Conservation (phyloP, 768 basidiomycete genomes). For the Pluteus cervinus region DNA sequence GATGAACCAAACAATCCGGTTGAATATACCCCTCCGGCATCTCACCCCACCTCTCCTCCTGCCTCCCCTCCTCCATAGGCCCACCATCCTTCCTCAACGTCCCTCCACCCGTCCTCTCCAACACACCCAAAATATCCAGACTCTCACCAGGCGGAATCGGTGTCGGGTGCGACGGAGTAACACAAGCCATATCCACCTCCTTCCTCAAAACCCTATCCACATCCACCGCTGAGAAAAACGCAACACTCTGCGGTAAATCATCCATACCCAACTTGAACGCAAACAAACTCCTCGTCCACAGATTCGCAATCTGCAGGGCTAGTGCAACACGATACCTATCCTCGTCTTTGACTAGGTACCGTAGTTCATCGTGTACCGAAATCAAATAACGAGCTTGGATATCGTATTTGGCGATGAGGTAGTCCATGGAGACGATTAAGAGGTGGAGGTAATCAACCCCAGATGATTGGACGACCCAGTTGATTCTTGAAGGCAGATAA, state of each 20-base stretch:
- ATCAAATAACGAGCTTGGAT: constrained; percentile 92
- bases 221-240: constrained; percentile 97
- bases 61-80: constrained; percentile 37
- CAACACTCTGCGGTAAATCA: constrained; percentile 90
- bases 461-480: constrained; percentile 99
- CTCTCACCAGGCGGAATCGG: constrained; percentile 87
- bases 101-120: constrained; percentile 66
- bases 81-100: constrained; percentile 56
- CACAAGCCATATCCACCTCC: constrained; percentile 93
- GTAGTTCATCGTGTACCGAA: constrained; percentile 95
- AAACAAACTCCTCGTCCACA: constrained; percentile 92
- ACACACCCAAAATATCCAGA: constrained; percentile 58
- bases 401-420: constrained; percentile 72
- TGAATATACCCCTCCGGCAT: constrained; percentile 42
- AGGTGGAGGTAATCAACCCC: constrained; percentile 98
- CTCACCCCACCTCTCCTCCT: constrained; percentile 19
- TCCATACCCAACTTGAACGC: constrained; percentile 93
- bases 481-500: constrained; percentile 95
- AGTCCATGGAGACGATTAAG: constrained; percentile 90
- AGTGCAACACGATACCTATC: constrained; percentile 89
- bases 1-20: constrained; percentile 61
- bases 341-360: constrained; percentile 85
- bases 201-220: constrained; percentile 88
- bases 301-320: constrained; percentile 90
- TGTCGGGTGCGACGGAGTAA: constrained; percentile 85